Percentiles rank a stretch among this genome's conserved stretches.
These are phyloP conservation scores for Lotmaria passim DNA, from an alignment of 208 protist genomes.

Conservation along the genomic window DNA sequence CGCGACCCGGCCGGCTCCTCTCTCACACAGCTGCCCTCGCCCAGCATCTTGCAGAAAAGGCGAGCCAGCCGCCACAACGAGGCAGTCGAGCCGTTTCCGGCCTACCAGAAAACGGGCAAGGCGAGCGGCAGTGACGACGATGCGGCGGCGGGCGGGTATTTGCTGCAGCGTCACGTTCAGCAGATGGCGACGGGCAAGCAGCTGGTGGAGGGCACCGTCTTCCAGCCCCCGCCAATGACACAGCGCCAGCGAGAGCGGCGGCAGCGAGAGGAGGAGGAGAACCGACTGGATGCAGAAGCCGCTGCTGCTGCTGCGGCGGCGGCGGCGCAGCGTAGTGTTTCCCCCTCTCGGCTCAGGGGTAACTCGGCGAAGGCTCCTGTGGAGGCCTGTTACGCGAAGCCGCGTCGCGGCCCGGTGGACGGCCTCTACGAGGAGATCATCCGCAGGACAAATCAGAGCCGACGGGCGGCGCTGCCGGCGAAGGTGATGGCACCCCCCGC, in stretches of 20 bases:
- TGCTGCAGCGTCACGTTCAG: constrained; percentile 63
- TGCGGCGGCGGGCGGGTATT: constrained; percentile 20
- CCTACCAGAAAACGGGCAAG: constrained; percentile 5
- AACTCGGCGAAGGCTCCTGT: not conserved
- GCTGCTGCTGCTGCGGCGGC: constrained; percentile 11
- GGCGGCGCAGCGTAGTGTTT: not conserved
- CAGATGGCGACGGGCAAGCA: constrained; percentile 41
- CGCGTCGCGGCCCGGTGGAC: constrained; percentile 15
- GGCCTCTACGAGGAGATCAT: constrained; percentile 31
- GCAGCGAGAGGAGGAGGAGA: constrained; percentile 1
- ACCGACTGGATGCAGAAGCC: not conserved
- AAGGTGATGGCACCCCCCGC: not conserved
- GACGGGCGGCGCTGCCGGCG: constrained; percentile 22
- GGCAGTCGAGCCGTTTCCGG: constrained; percentile 27
- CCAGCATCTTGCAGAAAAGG: constrained; percentile 17
- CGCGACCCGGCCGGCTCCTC: constrained; percentile 37
- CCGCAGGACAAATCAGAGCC: constrained; percentile 19
- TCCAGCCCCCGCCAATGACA: constrained; percentile 9
- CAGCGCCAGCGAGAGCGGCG: constrained; percentile 5
- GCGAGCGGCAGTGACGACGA: not conserved
- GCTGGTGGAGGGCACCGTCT: constrained; percentile 33
- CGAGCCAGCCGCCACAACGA: not conserved
- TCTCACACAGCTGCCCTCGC: constrained; percentile 25
- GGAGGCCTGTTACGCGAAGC: not conserved
- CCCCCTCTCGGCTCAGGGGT: not conserved